Percentiles rank a stretch among this genome's conserved stretches.
Conservation (phyloP, 2,329 filamentous ascomycete genomes). For the Arthrobotrys sinensis region DNA sequence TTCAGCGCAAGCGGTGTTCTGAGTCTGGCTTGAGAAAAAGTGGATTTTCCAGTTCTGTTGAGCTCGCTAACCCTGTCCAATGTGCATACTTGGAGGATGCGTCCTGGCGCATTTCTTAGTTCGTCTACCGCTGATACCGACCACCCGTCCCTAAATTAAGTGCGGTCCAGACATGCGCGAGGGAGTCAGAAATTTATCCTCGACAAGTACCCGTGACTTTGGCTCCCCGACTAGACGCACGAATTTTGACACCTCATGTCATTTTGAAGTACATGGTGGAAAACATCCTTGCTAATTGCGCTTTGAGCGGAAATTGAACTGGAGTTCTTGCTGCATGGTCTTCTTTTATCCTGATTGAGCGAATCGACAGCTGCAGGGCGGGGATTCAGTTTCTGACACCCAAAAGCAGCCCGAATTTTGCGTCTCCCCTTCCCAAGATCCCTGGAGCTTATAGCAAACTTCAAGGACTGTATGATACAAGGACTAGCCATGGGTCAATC, state of each 20-base stretch:
- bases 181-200: slow-evolving; percentile 46
- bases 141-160: slow-evolving; percentile 53
- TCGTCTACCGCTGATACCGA: slow-evolving; percentile 56
- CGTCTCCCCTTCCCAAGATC: slow-evolving; percentile 33
- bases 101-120: slow-evolving; percentile 51
- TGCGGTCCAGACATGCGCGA: slow-evolving; percentile 47
- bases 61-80: slow-evolving; percentile 40
- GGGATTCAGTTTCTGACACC: slow-evolving; percentile 47
- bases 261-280: slow-evolving; percentile 34
- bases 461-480: slow-evolving; percentile 37
- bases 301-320: slow-evolving; percentile 58
- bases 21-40: slow-evolving; percentile 31
- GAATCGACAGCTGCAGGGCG: slow-evolving; percentile 28
- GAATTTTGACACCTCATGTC: slow-evolving; percentile 25
- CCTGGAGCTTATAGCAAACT: slow-evolving; percentile 53
- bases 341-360: slow-evolving; percentile 51
- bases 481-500: slow-evolving; percentile 26
- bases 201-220: slow-evolving; percentile 59
- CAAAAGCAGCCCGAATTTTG: slow-evolving; percentile 32
- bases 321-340: slow-evolving; percentile 47
- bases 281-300: slow-evolving; percentile 58
- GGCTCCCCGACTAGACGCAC: slow-evolving; percentile 50
- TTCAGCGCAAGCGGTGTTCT: slow-evolving; percentile 38
- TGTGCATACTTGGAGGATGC: slow-evolving; percentile 35
- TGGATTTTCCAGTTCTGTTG: slow-evolving; percentile 50